phyloP scores from a whole-genome alignment of 768 basidiomycete genomes.

The Rhodotorula graminis region DNA sequence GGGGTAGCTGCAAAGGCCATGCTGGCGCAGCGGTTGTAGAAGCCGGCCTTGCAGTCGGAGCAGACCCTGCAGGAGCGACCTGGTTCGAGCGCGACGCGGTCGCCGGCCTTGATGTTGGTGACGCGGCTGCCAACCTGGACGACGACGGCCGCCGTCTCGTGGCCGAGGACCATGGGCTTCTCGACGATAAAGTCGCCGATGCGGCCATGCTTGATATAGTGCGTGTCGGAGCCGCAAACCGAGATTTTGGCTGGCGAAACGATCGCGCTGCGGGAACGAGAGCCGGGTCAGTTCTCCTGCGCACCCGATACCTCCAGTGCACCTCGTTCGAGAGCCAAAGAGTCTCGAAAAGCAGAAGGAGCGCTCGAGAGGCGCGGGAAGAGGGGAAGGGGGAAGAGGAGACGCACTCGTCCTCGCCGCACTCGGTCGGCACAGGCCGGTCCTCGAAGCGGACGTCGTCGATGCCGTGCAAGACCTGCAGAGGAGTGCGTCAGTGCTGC shows the following conservation, averaged over 20 bases:
- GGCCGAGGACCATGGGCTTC: slow-evolving; percentile 73
- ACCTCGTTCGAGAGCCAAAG: too few species aligned
- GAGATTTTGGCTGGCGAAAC: too few species aligned
- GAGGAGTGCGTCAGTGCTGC: not conserved
- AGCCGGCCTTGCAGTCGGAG: slow-evolving; percentile 48
- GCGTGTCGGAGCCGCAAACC: slow-evolving; percentile 55
- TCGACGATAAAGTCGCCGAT: slow-evolving; percentile 71
- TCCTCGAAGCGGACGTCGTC: slow-evolving; percentile 67
- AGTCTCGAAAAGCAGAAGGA: too few species aligned
- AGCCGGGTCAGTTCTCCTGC: not conserved
- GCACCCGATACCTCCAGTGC: too few species aligned
- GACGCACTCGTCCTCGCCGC: slow-evolving; percentile 47
- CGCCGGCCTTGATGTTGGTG: slow-evolving; percentile 70
- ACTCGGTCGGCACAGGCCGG: slow-evolving; percentile 65
- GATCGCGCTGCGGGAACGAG: slow-evolving; percentile 62
- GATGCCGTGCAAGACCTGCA: slow-evolving; percentile 59
- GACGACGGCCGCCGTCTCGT: slow-evolving; percentile 58
- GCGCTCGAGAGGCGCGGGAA: too few species aligned
- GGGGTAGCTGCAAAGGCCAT: slow-evolving; percentile 73
- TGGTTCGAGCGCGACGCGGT: slow-evolving; percentile 78
- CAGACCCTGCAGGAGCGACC: slow-evolving; percentile 71
- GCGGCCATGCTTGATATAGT: slow-evolving; percentile 70
- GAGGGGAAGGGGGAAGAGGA: too few species aligned
- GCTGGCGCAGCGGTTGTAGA: slow-evolving; percentile 62
- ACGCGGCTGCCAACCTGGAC: slow-evolving; percentile 71